Evolutionary conservation across 2,329 filamentous ascomycete genomes (phyloP).

Genomic region (Xylaria sp.): DNA sequence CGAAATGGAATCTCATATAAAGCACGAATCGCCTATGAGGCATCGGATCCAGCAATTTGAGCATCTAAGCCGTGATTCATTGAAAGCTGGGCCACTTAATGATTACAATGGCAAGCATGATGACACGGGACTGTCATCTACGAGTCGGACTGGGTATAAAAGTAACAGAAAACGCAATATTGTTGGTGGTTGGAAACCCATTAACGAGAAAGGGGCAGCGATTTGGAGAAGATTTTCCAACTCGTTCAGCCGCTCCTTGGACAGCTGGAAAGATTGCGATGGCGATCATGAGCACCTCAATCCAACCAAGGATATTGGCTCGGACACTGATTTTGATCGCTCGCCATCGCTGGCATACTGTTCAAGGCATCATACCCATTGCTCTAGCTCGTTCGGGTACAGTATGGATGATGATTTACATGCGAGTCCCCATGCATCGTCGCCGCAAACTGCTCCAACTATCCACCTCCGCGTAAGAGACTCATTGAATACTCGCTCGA

Average conservation of each 20-base stretch:
- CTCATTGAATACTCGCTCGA: not conserved
- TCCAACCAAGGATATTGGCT: not conserved
- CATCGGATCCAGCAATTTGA: slow-evolving; percentile 47
- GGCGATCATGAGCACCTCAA: slow-evolving; percentile 27
- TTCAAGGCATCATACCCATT: slow-evolving; percentile 15
- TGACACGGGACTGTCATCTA: slow-evolving; percentile 14
- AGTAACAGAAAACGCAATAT: slow-evolving; percentile 16
- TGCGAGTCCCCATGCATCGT: slow-evolving; percentile 27
- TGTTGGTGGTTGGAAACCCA: slow-evolving; percentile 37
- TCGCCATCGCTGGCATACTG: not conserved
- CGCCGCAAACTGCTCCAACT: slow-evolving; percentile 21
- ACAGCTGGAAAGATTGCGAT: slow-evolving; percentile 35
- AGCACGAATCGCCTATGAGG: slow-evolving; percentile 46
- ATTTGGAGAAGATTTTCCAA: slow-evolving; percentile 48
- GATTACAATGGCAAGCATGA: slow-evolving; percentile 26
- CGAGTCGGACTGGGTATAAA: slow-evolving; percentile 12
- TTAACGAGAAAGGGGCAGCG: slow-evolving; percentile 41
- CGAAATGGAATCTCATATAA: slow-evolving; percentile 1
- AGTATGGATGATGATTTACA: slow-evolving; percentile 37
- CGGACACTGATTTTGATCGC: not conserved
- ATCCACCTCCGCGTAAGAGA: not conserved
- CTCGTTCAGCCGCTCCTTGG: slow-evolving; percentile 41
- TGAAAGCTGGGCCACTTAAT: slow-evolving; percentile 3
- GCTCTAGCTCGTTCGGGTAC: slow-evolving; percentile 40
- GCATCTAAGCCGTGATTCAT: slow-evolving; percentile 37